Base-by-base conservation (phyloP, 2,329 filamentous ascomycete genomes). In the Microcera coccophila region DNA sequence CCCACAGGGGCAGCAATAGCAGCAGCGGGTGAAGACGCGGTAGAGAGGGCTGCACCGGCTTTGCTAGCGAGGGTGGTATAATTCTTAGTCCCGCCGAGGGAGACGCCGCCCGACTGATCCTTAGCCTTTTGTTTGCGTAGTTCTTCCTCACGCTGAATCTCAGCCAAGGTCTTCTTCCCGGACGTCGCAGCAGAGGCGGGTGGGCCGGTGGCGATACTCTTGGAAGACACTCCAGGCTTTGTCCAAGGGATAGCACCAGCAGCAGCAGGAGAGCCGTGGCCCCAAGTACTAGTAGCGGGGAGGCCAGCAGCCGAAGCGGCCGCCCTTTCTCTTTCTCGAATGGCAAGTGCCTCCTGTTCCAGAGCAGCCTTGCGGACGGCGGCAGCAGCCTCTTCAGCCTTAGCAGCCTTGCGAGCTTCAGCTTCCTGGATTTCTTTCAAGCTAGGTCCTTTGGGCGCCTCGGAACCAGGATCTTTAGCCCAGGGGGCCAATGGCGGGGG, bases 61-160 rank as follows among this genome's bases (percentile, higher is more conserved):
- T 96, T 96, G 64, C 89, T 82, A 5, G 93, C 93, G 20, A 98
- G 80, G 64, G 96, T 93, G 16, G 93, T 91, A 65, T 97, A 97
- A 42, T 91, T 86, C 73, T 97, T 97, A 29, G 87, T 85, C 9
- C 74, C 64, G 32, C 74, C 65, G 15, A 72, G 63, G 17, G 74
- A 68, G 10, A 73, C 64, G 19, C 65, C 70, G 19, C 65, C 70
- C 18, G 72, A 66, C 54, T 80, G 78, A 36, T 79, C 73, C 52
- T 68, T 72, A 2, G 81, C 78, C 63, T 85, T 88, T 58, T 85
- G 83, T 75, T 98, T 98, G 52, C 62, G 62, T 17, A 56, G 51
- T 62, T 97, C 93, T 61, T 98, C 93, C 68, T 98, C 93, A 50
- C 90, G 90, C 64, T 97, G 93, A 45, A 98, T 97, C 54, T 97